Evolutionary conservation across 2,329 filamentous ascomycete species (phyloP).

Genomic region (Fusarium pininemorale): DNA sequence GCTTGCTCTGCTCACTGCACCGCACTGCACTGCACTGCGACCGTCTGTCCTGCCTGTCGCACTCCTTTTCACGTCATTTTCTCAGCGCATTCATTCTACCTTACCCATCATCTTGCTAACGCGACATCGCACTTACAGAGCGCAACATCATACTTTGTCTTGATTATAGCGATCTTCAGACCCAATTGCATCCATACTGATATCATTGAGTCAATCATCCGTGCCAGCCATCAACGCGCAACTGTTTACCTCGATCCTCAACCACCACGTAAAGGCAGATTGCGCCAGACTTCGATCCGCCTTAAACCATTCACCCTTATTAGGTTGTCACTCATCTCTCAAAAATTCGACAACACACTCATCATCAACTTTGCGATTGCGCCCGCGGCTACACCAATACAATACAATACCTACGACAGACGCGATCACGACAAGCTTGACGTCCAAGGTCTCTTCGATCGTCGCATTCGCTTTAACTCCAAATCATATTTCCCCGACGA

Average conservation of each 20-base stretch:
- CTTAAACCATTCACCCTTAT: neutral
- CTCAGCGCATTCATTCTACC: constrained; percentile 20
- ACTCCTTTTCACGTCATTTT: constrained; percentile 30
- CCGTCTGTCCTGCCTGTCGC: constrained; percentile 34
- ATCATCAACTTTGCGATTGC: neutral
- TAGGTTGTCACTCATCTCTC: neutral
- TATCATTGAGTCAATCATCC: neutral
- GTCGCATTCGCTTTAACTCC: constrained; percentile 32
- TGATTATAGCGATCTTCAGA: neutral
- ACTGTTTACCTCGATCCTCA: neutral
- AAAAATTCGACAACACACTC: neutral
- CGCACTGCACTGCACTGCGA: constrained; percentile 6
- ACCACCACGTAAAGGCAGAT: neutral
- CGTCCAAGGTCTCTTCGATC: constrained; percentile 31
- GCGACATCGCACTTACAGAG: constrained; percentile 17
- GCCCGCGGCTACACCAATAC: constrained; percentile 18
- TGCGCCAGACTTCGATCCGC: neutral
- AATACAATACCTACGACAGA: constrained; percentile 11
- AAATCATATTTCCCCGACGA: constrained; percentile 24
- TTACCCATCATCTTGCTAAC: constrained; percentile 15
- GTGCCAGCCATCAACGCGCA: constrained; percentile 1
- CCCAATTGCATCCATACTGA: constrained; percentile 3
- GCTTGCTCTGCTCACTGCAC: constrained; percentile 2
- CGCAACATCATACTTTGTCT: neutral
- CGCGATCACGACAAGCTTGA: constrained; percentile 27